Base-by-base conservation (phyloP, 164 flowering plant species). In the Litsea cubeba region DNA sequence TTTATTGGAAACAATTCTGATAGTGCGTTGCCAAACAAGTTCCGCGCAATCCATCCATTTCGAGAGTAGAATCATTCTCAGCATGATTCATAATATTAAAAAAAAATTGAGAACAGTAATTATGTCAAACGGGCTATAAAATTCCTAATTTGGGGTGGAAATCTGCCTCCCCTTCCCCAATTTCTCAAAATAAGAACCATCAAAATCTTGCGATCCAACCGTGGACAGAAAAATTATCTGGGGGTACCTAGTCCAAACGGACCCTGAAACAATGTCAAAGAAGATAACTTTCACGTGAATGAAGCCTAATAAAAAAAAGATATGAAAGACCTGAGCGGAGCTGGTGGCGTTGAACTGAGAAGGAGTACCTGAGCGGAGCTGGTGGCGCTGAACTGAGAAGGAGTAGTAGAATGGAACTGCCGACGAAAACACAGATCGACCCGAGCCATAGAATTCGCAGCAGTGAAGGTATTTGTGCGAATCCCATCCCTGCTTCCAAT, bases 341-440 rank as follows among this genome's bases (percentile, higher is more conserved):
- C 3, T n/a, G 46, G 18, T 30, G 28, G 35, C 50, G 30, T 7
- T 68, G 49, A 5, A 62, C 10, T 20, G 25, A 8, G 65, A 20
- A 20, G 28, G 65, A 62, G 23, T 62, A n/a, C 57, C 72, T 49
- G 62, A 40, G 60, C 72, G 14, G 50, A 28, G n/a, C 15, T 68
- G 49, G 20, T 32, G 30, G 40, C 50, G 32, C 23, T 68, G 23
- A 22, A 63, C 24, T 22, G 28, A 11, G 66, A 22, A 22, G 66
- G 66, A 63, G 24, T 63, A 22, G 66, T 17, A 68, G 70, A 68
- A 68, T 30, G 70, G 50, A 68, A 50, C 26, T 15, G 35, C 23
- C 15, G 72, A 10, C n/a, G 35, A 18, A 50, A 24, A 51, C 22
- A 20, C 60, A 46, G 24, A 14, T 50, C 58, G 32, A 23, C 18